Conservation (phyloP, 2,329 filamentous ascomycete species). For the Pezicula radicicola region DNA sequence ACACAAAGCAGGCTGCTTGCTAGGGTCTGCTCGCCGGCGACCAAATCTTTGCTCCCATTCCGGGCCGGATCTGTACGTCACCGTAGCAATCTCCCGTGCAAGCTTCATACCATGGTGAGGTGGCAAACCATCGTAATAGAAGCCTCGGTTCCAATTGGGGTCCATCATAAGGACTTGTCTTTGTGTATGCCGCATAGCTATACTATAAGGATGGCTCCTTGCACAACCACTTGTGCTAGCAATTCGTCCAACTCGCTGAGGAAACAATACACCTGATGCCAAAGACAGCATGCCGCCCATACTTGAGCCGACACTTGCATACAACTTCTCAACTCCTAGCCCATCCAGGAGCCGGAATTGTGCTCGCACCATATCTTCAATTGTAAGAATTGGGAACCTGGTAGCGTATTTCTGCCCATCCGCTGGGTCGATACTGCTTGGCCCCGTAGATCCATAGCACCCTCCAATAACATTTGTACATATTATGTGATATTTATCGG, state of each 20-base stretch:
- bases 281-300: constrained; percentile 99
- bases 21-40: constrained; percentile 78
- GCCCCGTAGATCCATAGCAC: constrained; percentile 93
- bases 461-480: constrained; percentile 97
- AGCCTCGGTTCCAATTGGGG: constrained; percentile 91
- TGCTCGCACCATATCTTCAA: constrained; percentile 96
- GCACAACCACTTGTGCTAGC: constrained; percentile 93
- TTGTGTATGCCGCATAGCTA: constrained; percentile 97
- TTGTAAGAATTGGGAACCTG: constrained; percentile 89
- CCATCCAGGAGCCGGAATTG: constrained; percentile 86
- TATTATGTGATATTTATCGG: constrained; percentile 86
- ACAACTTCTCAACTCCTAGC: constrained; percentile 73
- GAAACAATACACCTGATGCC: constrained; percentile 80
- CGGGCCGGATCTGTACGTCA: constrained; percentile 93
- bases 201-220: constrained; percentile 92
- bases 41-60: constrained; percentile 98
- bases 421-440: constrained; percentile 81
- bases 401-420: constrained; percentile 90
- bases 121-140: constrained; percentile 85
- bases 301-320: constrained; percentile 90
- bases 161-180: constrained; percentile 99
- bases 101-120: constrained; percentile 98
- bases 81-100: constrained; percentile 92
- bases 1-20: constrained; percentile 87
- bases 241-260: constrained; percentile 75